Conservation (phyloP, 129 eudicot genomes). For the Glebionis coronaria region DNA sequence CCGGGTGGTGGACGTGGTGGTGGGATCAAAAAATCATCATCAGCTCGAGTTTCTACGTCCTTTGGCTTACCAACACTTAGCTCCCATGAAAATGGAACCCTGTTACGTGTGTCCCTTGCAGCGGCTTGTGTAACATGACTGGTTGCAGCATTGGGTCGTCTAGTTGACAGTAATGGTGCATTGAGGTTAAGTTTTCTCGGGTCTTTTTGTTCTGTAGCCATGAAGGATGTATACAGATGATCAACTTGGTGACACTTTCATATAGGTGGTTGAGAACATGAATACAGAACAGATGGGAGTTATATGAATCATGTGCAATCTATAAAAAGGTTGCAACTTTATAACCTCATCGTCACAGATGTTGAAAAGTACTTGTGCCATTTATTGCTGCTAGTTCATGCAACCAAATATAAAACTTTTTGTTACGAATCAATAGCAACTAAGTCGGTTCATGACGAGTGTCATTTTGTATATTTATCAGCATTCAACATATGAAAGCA, state of each 20-base stretch:
- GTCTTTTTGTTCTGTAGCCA: conserved; percentile 37
- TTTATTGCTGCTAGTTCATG: conserved; percentile 6
- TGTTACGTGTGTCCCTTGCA: conserved; percentile 36
- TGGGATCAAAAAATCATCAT: conserved; percentile 18
- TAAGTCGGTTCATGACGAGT: too few relatives aligned
- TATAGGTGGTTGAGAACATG: conserved; percentile 28
- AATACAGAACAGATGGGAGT: conserved; percentile 29
- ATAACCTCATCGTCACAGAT: conserved; percentile 26
- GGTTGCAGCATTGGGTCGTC: conserved; percentile 32
- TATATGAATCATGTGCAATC: conserved; percentile 32
- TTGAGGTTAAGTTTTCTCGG: conserved; percentile 53
- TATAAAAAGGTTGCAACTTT: conserved; percentile 22
- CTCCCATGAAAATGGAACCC: conserved; percentile 88
- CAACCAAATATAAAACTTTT: too few relatives aligned
- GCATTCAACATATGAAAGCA: too few relatives aligned
- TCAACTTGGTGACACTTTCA: conserved; percentile 11
- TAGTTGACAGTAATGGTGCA: conserved; percentile 63
- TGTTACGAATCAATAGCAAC: too few relatives aligned
- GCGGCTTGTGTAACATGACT: conserved; percentile 16
- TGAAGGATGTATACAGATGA: not conserved
- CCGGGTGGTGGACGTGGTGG: conserved; percentile 64
- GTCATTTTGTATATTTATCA: too few relatives aligned
- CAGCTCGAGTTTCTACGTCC: conserved; percentile 13
- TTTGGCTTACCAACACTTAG: conserved; percentile 74
- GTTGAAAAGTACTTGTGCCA: conserved; percentile 27